Evolutionary conservation across 495 filamentous ascomycete genomes (phyloP), one percentile per base, ranked within the genome.

Genomic region (Arthonia radiata): DNA sequence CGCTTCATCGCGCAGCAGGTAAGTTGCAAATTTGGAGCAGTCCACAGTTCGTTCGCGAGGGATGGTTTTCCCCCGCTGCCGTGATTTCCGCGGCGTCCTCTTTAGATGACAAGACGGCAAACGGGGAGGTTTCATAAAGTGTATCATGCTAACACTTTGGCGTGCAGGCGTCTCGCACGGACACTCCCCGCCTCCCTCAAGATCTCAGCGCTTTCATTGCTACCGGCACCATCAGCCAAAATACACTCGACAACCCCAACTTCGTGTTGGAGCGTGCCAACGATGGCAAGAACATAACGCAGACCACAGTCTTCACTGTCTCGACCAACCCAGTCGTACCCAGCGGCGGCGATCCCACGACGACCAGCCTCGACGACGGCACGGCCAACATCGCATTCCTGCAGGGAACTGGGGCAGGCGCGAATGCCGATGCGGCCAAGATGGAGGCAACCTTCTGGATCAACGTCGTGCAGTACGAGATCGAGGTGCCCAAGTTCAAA

Each of bases 401-500:
- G 11, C 10, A 13, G 12, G 40, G 40, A 30, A 25, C 18, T 13
- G 21, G 16, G 14, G 19, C 15, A 10, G 34, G 27, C 3, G 35
- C 40, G 9, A 46, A 40, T 26, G 40, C 39, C 9, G 18, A 35
- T 25, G 42, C 32, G 10, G 32, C 23, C 14, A 18, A 27, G 18
- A 42, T 42, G 42, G 24, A 24, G 4, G 34, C 40, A 2, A 43
- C 34, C 1, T 42, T 47, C 37, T 46, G 43, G 43, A 38, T 46
- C 32, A 24, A 36, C 13, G 39, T 25, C 8, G 43, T 46, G 16
- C 18, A 39, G 31, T 22, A 35, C 17, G 28, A 34, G 23, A 26
- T 46, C 24, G 17, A 15, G 0, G 26, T 41, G 15, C 36, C 40
- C 4, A 9, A 17, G 18, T 29, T 15, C 15, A 33, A 29, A 23